Conservation (phyloP, 768 basidiomycete genomes). For the Pulveroboletus sp. region DNA sequence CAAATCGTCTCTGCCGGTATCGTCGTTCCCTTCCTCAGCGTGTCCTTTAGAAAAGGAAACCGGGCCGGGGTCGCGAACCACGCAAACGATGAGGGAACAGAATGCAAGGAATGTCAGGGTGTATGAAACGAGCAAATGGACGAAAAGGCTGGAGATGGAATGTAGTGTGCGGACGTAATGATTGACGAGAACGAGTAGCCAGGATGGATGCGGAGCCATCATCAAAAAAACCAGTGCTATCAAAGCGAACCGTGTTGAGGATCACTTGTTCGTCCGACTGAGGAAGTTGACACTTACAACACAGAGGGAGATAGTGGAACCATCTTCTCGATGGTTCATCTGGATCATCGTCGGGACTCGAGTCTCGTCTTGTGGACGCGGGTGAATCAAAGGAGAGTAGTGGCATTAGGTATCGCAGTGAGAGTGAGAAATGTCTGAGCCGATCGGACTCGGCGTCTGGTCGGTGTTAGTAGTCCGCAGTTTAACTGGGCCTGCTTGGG, state of each 20-base stretch:
- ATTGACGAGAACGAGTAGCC: conserved; percentile 60
- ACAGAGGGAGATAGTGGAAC: conserved; percentile 56
- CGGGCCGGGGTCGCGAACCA: conserved; percentile 72
- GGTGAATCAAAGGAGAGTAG: conserved; percentile 28
- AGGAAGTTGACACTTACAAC: conserved; percentile 35
- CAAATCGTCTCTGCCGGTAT: conserved; percentile 37
- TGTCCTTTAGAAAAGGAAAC: conserved; percentile 30
- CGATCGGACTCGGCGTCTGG: background rate
- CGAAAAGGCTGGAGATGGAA: conserved; percentile 40
- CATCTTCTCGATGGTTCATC: conserved; percentile 43
- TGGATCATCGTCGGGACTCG: conserved; percentile 25
- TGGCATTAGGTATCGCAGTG: conserved; percentile 18
- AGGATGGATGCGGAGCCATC: conserved; percentile 69
- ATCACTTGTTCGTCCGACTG: background rate
- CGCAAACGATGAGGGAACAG: conserved; percentile 67
- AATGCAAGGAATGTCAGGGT: conserved; percentile 64
- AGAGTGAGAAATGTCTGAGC: conserved; percentile 2
- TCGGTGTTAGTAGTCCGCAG: background rate
- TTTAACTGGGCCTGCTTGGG: no score
- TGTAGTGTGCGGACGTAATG: conserved; percentile 58
- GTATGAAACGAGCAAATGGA: conserved; percentile 58
- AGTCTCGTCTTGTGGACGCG: conserved; percentile 11
- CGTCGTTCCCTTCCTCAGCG: conserved; percentile 26
- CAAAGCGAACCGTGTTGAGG: conserved; percentile 3
- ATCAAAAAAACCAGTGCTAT: conserved; percentile 52